phyloP scores from a whole-genome alignment of 2,329 filamentous ascomycete genomes.

The Thermoascus crustaceus region DNA sequence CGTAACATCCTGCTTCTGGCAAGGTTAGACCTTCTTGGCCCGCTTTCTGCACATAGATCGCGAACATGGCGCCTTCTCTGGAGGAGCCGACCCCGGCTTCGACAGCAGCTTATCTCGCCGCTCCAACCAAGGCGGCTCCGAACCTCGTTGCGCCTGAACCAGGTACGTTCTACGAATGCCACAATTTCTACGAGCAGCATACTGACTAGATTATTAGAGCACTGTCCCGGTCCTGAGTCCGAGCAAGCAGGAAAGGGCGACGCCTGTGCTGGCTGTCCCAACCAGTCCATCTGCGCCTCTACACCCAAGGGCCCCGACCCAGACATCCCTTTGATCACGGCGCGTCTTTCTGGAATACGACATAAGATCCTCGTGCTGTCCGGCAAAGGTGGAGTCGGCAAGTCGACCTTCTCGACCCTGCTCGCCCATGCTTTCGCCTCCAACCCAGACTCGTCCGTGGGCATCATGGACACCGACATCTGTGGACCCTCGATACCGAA shows the following conservation, averaged over 20 bases:
- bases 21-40: too few species aligned
- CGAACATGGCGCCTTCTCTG: slow-evolving; percentile 70
- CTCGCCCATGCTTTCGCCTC: slow-evolving; percentile 82
- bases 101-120: slow-evolving; percentile 62
- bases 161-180: slow-evolving; percentile 33
- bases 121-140: slow-evolving; percentile 69
- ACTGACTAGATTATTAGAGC: slow-evolving; percentile 45
- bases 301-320: slow-evolving; percentile 93
- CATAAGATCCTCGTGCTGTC: slow-evolving; percentile 92
- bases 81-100: slow-evolving; percentile 66
- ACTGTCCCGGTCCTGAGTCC: slow-evolving; percentile 74
- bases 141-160: slow-evolving; percentile 89
- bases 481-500: slow-evolving; percentile 94
- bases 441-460: slow-evolving; percentile 70
- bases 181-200: not conserved
- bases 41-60: not conserved
- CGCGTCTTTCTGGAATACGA: slow-evolving; percentile 68
- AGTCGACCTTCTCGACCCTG: slow-evolving; percentile 85
- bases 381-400: slow-evolving; percentile 94
- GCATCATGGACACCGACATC: slow-evolving; percentile 97
- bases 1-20: too few species aligned
- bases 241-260: slow-evolving; percentile 55
- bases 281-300: slow-evolving; percentile 89
- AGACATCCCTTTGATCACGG: slow-evolving; percentile 80
- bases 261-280: slow-evolving; percentile 89